Conservation (phyloP, 441 rosid species). For the Caryocar brasiliense region DNA sequence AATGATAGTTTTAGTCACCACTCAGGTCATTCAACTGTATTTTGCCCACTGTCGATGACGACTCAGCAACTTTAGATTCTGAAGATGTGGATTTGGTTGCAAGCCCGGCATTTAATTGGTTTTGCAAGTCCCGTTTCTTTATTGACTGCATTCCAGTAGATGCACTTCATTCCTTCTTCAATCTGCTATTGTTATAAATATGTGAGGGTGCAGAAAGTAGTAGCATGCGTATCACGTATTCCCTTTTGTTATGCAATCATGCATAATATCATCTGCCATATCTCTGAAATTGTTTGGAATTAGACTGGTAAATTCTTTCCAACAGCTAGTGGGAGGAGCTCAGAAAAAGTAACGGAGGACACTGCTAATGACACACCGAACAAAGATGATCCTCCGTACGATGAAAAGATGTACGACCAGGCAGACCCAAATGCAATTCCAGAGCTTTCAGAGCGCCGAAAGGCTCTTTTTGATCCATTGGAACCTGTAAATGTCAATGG, state of each 20-base stretch:
- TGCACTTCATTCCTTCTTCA: too few species aligned
- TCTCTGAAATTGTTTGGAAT: conserved; percentile 14
- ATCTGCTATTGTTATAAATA: too few species aligned
- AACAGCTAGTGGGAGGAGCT: conserved; percentile 47
- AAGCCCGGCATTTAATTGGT: too few species aligned
- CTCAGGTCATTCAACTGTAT: too few species aligned
- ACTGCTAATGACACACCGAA: conserved; percentile 28
- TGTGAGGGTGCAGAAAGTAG: not conserved
- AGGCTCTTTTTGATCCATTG: conserved; percentile 82
- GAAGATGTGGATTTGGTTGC: too few species aligned
- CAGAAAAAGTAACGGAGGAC: conserved; percentile 31
- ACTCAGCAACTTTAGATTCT: too few species aligned
- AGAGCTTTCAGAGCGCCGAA: conserved; percentile 61
- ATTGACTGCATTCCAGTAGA: too few species aligned
- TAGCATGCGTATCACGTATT: not conserved
- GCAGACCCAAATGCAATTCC: conserved; percentile 14
- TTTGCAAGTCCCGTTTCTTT: too few species aligned
- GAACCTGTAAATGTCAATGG: conserved; percentile 55
- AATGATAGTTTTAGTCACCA: too few species aligned
- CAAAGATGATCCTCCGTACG: conserved; percentile 33
- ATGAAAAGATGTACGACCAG: conserved; percentile 33
- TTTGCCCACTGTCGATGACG: too few species aligned
- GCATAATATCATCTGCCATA: not conserved
- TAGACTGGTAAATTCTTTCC: conserved; percentile 34
- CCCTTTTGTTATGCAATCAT: not conserved